Percentiles rank a stretch among this genome's conserved stretches.
phyloP scores from a whole-genome alignment of 768 basidiomycete species.

The Rhodotorula diobovata region DNA sequence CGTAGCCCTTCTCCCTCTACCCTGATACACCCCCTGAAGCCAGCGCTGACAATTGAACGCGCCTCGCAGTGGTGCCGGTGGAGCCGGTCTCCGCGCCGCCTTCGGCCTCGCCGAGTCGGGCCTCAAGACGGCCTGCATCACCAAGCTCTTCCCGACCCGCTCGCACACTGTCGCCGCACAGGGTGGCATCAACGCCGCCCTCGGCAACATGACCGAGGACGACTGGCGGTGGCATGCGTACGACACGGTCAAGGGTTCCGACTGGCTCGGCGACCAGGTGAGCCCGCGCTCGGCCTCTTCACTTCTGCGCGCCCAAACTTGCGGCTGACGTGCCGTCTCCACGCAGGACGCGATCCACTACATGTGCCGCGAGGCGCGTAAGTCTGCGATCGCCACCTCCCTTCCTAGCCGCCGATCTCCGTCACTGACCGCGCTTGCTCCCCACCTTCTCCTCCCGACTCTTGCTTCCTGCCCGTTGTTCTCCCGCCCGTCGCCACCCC shows the following conservation, averaged over 20 bases:
- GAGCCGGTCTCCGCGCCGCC: constrained; percentile 94
- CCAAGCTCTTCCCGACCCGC: constrained; percentile 96
- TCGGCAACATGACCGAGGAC: constrained; percentile 89
- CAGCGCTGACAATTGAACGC: background rate
- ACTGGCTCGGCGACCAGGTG: constrained; percentile 86
- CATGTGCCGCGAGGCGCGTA: constrained; percentile 96
- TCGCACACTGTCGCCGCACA: constrained; percentile 96
- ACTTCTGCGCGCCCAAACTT: accelerated
- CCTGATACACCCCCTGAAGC: background rate
- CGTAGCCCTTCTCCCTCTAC: background rate
- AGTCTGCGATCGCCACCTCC: constrained; percentile 51
- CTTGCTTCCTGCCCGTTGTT: no score
- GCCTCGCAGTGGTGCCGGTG: constrained; percentile 77
- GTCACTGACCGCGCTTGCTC: constrained; percentile 27
- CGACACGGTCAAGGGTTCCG: constrained; percentile 84
- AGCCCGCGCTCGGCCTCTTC: background rate
- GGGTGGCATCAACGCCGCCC: constrained; percentile 97
- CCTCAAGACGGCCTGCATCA: constrained; percentile 98
- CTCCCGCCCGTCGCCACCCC: background rate
- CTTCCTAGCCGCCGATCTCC: background rate
- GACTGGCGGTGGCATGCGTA: constrained; percentile 58
- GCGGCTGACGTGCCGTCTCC: background rate
- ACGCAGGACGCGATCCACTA: constrained; percentile 95
- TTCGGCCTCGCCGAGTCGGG: constrained; percentile 98
- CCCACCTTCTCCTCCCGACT: background rate